These are phyloP conservation scores for Odontarrhena argentea DNA, from an alignment of 345 rosid genomes.

Conservation along the genomic window DNA sequence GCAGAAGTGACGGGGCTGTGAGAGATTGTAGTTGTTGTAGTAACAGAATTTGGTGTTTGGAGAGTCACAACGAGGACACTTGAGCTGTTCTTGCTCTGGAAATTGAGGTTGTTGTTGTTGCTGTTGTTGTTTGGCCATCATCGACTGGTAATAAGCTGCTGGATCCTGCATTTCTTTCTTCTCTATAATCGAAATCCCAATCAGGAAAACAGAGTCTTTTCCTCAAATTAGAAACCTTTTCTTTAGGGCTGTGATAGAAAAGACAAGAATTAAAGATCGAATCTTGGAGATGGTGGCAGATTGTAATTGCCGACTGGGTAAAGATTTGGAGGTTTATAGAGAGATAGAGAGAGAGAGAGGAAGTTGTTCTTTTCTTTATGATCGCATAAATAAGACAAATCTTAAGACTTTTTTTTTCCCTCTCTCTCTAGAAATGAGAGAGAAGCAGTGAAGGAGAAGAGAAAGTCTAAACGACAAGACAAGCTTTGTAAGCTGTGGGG, in stretches of 20 bases:
- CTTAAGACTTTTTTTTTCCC: neutral
- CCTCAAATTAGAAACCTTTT: neutral
- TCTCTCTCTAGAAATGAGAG: constrained; percentile 20
- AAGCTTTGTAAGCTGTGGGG: constrained; percentile 32
- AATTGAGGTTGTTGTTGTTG: constrained; percentile 19
- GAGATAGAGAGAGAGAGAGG: neutral
- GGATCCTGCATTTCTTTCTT: constrained; percentile 42
- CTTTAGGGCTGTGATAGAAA: neutral
- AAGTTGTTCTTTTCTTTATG: constrained; percentile 5
- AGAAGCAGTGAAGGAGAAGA: neutral
- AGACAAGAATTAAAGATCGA: neutral
- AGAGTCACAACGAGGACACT: constrained; percentile 47
- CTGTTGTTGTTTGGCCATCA: constrained; percentile 41
- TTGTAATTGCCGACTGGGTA: neutral
- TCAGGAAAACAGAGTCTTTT: constrained; percentile 11
- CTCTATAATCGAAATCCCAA: neutral
- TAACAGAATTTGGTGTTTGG: constrained; percentile 43
- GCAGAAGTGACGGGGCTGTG: constrained; percentile 47
- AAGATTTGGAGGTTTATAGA: neutral
- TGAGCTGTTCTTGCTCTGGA: constrained; percentile 41
- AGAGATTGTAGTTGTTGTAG: constrained; percentile 44
- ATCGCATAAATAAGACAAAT: constrained; percentile 32
- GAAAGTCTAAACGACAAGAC: constrained; percentile 37
- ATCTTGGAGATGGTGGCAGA: neutral
- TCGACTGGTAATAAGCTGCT: constrained; percentile 41